phyloP scores from a whole-genome alignment of 2,329 filamentous ascomycete species.

The Cercospora sp. region DNA sequence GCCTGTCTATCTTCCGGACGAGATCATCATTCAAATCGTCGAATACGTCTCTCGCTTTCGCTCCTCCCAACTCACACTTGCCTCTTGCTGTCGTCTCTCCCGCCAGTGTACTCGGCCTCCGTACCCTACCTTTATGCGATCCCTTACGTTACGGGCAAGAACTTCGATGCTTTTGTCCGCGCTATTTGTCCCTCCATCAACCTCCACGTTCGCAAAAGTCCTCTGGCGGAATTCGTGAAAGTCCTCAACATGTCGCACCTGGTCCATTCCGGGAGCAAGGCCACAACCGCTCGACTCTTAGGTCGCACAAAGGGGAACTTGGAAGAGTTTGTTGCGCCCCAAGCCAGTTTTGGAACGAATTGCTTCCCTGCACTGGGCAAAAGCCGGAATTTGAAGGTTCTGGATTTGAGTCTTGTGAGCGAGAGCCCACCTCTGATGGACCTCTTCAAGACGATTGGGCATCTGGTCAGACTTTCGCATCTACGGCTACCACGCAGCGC shows the following conservation, averaged over 20 bases:
- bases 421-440: conserved; percentile 52
- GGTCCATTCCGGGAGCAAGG: conserved; percentile 61
- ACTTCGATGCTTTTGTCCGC: conserved; percentile 56
- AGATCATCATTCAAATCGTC: conserved; percentile 56
- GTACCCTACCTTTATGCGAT: conserved; percentile 54
- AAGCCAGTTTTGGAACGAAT: conserved; percentile 58
- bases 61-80: conserved; percentile 50
- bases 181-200: conserved; percentile 57
- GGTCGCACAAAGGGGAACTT: conserved; percentile 55
- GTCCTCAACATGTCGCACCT: conserved; percentile 56
- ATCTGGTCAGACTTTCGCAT: conserved; percentile 47
- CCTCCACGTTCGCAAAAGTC: conserved; percentile 51
- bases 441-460: conserved; percentile 54
- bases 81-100: conserved; percentile 55
- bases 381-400: conserved; percentile 50
- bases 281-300: conserved; percentile 58
- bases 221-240: conserved; percentile 54
- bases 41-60: conserved; percentile 43
- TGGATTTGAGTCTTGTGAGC: conserved; percentile 57
- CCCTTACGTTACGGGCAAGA: conserved; percentile 54
- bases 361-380: conserved; percentile 60
- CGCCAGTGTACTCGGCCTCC: conserved; percentile 58
- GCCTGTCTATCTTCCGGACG: conserved; percentile 53
- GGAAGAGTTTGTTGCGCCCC: conserved; percentile 58
- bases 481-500: conserved; percentile 45